Conservation (phyloP, 2,329 filamentous ascomycete genomes). For the Talaromyces sp. region DNA sequence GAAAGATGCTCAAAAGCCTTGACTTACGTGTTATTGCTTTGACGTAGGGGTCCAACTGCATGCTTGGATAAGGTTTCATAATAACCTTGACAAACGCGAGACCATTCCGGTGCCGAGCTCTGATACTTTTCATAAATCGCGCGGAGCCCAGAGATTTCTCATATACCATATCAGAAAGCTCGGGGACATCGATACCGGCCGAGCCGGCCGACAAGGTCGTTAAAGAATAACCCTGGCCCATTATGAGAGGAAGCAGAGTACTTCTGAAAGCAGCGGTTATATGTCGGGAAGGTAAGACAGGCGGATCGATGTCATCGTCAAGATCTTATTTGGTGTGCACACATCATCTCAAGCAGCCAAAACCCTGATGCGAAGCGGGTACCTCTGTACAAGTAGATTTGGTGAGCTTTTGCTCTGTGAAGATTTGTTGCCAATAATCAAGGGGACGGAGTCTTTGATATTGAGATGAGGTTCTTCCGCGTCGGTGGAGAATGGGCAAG, state of each 20-base stretch:
- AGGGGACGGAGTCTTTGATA: neutral
- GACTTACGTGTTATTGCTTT: constrained; percentile 68
- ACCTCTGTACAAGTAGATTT: neutral
- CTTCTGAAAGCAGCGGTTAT: neutral
- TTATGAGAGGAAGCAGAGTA: constrained; percentile 37
- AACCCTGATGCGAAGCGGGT: neutral
- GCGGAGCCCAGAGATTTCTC: constrained; percentile 89
- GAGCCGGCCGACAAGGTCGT: constrained; percentile 87
- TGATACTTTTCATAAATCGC: constrained; percentile 94
- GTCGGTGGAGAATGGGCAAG: constrained; percentile 6
- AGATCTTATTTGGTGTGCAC: neutral
- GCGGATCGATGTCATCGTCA: neutral
- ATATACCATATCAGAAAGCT: constrained; percentile 85
- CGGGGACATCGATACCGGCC: constrained; percentile 88
- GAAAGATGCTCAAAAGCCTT: neutral
- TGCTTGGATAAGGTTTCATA: constrained; percentile 81
- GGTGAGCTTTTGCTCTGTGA: neutral
- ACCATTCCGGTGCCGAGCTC: constrained; percentile 84
- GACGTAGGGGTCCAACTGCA: constrained; percentile 76
- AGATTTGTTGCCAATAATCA: neutral
- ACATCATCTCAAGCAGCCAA: neutral
- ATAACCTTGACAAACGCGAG: constrained; percentile 92
- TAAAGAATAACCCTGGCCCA: constrained; percentile 97
- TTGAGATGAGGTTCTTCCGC: neutral
- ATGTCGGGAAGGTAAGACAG: neutral